Evolutionary conservation across 805 yeast species (phyloP), one percentile per base, ranked within the genome.

Genomic region (Barnettozyma californica): DNA sequence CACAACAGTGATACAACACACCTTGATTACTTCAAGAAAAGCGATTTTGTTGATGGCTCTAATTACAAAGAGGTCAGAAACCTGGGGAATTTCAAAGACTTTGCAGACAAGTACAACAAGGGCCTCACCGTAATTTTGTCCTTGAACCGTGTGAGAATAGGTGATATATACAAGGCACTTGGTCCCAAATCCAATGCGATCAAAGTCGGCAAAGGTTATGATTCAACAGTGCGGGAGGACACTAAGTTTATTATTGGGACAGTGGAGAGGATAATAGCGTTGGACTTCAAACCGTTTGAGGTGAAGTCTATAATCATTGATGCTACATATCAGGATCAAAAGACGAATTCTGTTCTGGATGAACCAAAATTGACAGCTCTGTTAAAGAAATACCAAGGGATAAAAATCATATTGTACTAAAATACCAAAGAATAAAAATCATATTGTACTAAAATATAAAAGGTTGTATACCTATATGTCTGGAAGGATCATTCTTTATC

Each of bases 141-240:
- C 0, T 76, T 85, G 72, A 87, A 96, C 0, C 94, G 96, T 10
- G 70, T 89, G 21, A 75, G 97, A 55, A 94, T 89, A 2, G 92
- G 97, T 59, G 97, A 91, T 58, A 75, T 89, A 2, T 84, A 78
- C 60, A 76, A 96, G 54, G 80, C 86, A 1, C 60, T 78, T 65
- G 64, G 64, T 0, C 59, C 61, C 27, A 60, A 61, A 36, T 42
- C 63, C 2, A 56, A 54, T 14, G 57, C 62, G 1, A 46, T 59
- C 27, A 61, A 53, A 31, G 58, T 61, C 14, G 64, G 63, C 11
- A 61, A 60, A 40, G 65, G 64, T 1, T 61, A 61, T 38, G 61
- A 58, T 13, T 48, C 54, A 41, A 50, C 47, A 25, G 50, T 60
- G 45, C 54, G 61, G 43, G 56, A 54, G 20, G 62, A 60, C 25